Percentiles rank a stretch among this genome's conserved stretches.
Evolutionary conservation across 148 eudicot species (phyloP).

Genomic region (Diospyros lotus): DNA sequence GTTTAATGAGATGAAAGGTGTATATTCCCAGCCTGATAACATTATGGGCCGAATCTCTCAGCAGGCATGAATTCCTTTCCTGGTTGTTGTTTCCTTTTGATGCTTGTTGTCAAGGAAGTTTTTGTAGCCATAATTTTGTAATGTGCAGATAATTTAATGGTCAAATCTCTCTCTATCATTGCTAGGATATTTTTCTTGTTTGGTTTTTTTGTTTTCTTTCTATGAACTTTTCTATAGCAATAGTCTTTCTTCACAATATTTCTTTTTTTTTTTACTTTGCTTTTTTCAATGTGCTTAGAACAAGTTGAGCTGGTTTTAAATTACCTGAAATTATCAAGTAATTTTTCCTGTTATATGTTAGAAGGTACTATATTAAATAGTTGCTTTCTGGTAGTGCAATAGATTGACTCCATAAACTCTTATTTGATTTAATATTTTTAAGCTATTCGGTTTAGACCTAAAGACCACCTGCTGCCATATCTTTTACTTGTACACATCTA

Average conservation of each 20-base stretch:
- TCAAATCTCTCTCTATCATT: background rate
- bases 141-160: background rate
- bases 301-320: background rate
- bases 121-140: background rate
- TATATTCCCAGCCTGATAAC: slow-evolving; percentile 96
- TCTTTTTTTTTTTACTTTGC: background rate
- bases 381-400: background rate
- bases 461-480: background rate
- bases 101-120: background rate
- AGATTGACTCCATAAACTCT: background rate
- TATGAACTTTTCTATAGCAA: background rate
- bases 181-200: background rate
- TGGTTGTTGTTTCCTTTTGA: background rate
- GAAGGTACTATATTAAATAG: background rate
- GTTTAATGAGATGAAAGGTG: slow-evolving; percentile 99
- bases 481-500: background rate
- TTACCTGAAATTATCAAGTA: background rate
- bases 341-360: background rate
- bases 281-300: background rate
- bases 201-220: background rate
- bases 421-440: background rate
- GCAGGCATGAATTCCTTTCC: slow-evolving; percentile 45
- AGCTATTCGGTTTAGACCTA: background rate
- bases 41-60: slow-evolving; percentile 77
- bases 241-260: background rate